phyloP scores from a whole-genome alignment of 2,329 filamentous ascomycete genomes.

The Penicillium sp. region DNA sequence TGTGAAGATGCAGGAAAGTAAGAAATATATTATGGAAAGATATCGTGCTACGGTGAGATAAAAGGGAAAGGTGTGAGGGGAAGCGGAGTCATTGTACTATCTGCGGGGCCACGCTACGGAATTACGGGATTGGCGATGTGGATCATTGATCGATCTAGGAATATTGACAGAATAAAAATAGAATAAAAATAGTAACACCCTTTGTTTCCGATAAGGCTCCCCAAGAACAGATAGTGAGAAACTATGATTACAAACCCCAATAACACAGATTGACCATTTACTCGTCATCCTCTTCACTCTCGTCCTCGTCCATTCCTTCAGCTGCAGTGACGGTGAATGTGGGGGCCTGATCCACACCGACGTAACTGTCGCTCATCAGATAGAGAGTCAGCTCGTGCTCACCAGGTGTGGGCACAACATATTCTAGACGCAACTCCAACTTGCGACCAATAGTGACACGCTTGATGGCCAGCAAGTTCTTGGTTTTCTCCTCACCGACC shows the following conservation, averaged over 20 bases:
- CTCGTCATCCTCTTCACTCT: slow-evolving; percentile 76
- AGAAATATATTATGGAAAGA: not conserved
- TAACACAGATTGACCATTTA: slow-evolving; percentile 18
- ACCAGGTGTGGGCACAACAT: slow-evolving; percentile 81
- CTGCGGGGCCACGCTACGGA: slow-evolving; percentile 16
- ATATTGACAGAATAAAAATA: slow-evolving; percentile 1
- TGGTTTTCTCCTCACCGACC: slow-evolving; percentile 86
- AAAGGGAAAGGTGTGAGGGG: slow-evolving; percentile 1
- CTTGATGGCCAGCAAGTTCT: slow-evolving; percentile 89
- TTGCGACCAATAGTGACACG: slow-evolving; percentile 80
- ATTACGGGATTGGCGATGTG: not conserved
- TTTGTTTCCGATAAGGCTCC: slow-evolving; percentile 14
- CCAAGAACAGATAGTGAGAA: not conserved
- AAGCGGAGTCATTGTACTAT: slow-evolving; percentile 2
- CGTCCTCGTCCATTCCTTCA: slow-evolving; percentile 94
- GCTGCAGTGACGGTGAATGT: slow-evolving; percentile 80
- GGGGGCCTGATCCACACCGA: slow-evolving; percentile 95
- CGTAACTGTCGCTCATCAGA: slow-evolving; percentile 95
- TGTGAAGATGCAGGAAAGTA: not conserved
- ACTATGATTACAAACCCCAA: slow-evolving; percentile 4
- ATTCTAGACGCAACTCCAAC: slow-evolving; percentile 79
- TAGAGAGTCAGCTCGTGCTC: slow-evolving; percentile 87
- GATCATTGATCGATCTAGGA: not conserved
- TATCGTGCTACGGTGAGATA: not conserved
- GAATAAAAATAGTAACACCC: too few species aligned